Base-by-base conservation (phyloP, 2,329 filamentous ascomycete genomes). In the Ambrosiella cleistominuta region DNA sequence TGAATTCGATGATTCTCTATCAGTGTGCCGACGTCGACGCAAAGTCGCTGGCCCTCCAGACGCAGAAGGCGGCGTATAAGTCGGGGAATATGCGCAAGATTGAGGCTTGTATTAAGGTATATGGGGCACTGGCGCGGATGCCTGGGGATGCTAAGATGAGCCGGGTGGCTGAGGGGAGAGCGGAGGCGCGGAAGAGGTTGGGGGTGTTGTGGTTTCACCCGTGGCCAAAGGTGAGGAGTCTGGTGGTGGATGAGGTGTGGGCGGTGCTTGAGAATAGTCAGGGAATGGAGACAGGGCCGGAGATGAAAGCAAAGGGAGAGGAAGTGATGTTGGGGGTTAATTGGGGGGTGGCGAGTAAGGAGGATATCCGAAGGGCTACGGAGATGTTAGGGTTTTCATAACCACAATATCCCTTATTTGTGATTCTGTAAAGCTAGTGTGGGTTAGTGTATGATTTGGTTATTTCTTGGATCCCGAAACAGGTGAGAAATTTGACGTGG, bases 31-130 rank as follows among this genome's bases (percentile, higher is more conserved):
- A 63, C 5, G 63, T 74, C 13, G 70, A 75, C 62, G 67, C 74
- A 66, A 79, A 80, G 61, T 74, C 69, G 6, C 70, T 95, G 2
- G 88, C 89, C 60, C 73, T 82, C 6, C 74, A 81, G 40, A 79
- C 85, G 3, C 88, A 94, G 65, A 88, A 84, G 68, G 78, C 86
- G 0, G 86, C 90, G 62, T 90, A 86, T 72, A 91, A 90, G 70
- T 86, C 85, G 0, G 81, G 84, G 17, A 93, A 88, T 67, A 79
- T 95, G 49, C 79, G 83, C 55, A 91, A 93, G 68, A 75, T 97
- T 1, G 80, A 88, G 66, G 85, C 88, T 0, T 88, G 86, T 19
- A 73, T 94, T 61, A 85, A 83, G 65, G 78, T 93, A 11, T 97
- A 96, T 69, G 79, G 82, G 2, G 81, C 81, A 0, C 70, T 95